Conservation (phyloP, 768 basidiomycete species). For the Termitomyces sp. region DNA sequence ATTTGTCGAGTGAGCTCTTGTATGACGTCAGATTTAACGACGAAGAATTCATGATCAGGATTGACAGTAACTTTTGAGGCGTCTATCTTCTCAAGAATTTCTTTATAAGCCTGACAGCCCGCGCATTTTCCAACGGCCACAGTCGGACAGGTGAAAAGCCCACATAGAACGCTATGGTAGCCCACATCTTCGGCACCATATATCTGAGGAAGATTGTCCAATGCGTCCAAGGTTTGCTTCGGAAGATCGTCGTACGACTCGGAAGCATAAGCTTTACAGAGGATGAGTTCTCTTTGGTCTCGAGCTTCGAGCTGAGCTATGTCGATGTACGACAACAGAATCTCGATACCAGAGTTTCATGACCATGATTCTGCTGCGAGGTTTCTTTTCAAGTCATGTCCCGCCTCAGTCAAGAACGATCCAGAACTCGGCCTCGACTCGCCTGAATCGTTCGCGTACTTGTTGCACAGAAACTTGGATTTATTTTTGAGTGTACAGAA, state of each 20-base stretch:
- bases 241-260: neutral
- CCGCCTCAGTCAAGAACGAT: neutral
- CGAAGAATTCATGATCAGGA: neutral
- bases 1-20: neutral
- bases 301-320: no score
- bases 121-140: neutral
- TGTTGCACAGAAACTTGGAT: neutral
- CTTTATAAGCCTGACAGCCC: neutral
- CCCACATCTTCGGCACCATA: neutral
- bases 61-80: neutral
- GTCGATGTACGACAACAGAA: neutral
- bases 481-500: neutral
- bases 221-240: neutral
- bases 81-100: neutral
- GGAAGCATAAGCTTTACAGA: neutral
- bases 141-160: neutral
- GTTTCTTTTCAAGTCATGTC: neutral
- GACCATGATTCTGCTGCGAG: neutral
- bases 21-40: no score
- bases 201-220: neutral
- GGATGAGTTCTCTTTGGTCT: no score
- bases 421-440: neutral
- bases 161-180: no score
- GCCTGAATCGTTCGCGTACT: neutral
- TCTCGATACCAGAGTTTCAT: neutral